phyloP scores from a whole-genome alignment of 1,284 basidiomycete species.

The Austroboletus novae-zelandiae region DNA sequence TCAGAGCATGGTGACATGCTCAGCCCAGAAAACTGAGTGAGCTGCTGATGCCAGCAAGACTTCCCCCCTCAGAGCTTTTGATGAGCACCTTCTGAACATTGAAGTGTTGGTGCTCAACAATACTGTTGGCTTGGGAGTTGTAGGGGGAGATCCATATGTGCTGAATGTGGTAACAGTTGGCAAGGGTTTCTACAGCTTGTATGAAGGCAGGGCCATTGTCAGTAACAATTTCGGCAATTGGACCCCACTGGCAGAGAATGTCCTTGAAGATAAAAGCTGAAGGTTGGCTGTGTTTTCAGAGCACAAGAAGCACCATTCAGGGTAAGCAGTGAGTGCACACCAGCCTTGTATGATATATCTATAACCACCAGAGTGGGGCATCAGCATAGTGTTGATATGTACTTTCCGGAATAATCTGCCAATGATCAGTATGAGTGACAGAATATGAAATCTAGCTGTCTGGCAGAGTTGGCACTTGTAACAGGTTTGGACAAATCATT shows the following conservation, averaged over 20 bases:
- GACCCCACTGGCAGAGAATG: slow-evolving; percentile 3
- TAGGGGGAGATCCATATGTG: slow-evolving; percentile 42
- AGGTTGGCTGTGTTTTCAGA: slow-evolving; percentile 10
- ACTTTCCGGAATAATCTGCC: neutral
- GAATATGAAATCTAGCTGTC: neutral
- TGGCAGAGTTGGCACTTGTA: neutral
- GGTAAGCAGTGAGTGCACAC: neutral
- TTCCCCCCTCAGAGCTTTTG: neutral
- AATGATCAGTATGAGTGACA: neutral
- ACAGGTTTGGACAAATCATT: neutral
- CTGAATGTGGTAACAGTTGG: slow-evolving; percentile 33
- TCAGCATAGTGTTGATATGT: neutral
- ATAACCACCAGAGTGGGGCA: neutral
- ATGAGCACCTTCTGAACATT: neutral
- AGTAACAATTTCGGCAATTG: slow-evolving; percentile 8
- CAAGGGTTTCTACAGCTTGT: slow-evolving; percentile 31
- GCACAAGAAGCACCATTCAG: slow-evolving; percentile 18
- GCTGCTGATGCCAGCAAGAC: neutral
- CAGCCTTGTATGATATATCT: neutral
- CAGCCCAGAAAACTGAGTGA: neutral
- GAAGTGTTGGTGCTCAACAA: slow-evolving; percentile 28
- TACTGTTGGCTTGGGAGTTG: slow-evolving; percentile 42
- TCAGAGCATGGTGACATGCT: neutral
- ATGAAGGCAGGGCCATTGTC: slow-evolving; percentile 26
- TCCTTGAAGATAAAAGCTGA: slow-evolving; percentile 3